These are phyloP conservation scores for Tanacetum coccineum DNA, from an alignment of 129 eudicot genomes.

Conservation along the genomic window DNA sequence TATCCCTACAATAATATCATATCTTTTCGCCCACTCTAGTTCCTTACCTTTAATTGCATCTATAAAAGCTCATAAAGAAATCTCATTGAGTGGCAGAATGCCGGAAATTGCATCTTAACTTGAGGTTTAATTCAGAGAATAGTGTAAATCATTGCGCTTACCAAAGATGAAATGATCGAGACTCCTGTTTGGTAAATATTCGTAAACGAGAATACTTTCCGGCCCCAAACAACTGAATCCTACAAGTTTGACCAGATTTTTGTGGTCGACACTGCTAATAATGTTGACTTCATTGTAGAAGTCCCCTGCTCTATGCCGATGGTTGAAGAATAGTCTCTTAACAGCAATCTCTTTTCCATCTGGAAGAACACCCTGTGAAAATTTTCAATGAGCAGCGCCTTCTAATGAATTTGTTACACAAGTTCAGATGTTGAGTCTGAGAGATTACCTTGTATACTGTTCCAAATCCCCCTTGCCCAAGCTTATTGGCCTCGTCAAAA, in stretches of 20 bases:
- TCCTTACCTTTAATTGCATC: slow-evolving; percentile 57
- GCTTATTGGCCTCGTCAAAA: slow-evolving; percentile 73
- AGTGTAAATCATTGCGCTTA: slow-evolving; percentile 21
- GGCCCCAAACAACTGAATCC: slow-evolving; percentile 84
- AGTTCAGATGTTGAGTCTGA: background rate
- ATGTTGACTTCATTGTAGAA: slow-evolving; percentile 80
- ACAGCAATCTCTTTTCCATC: slow-evolving; percentile 85
- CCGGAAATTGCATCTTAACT: background rate
- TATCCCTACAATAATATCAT: slow-evolving; percentile 51
- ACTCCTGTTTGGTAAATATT: slow-evolving; percentile 65
- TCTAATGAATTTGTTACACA: background rate
- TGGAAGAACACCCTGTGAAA: slow-evolving; percentile 65
- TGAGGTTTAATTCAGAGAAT: slow-evolving; percentile 6
- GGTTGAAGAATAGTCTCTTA: slow-evolving; percentile 90
- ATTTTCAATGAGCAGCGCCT: background rate
- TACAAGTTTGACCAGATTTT: slow-evolving; percentile 65
- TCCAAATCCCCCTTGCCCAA: slow-evolving; percentile 93
- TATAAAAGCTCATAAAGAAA: slow-evolving; percentile 23
- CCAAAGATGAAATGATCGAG: slow-evolving; percentile 69
- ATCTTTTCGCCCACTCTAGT: slow-evolving; percentile 67
- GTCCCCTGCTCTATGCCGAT: slow-evolving; percentile 72
- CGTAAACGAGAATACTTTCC: slow-evolving; percentile 71
- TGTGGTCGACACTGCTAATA: slow-evolving; percentile 69
- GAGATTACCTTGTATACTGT: slow-evolving; percentile 76
- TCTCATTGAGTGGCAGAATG: background rate